Evolutionary conservation across 2,329 filamentous ascomycete genomes (phyloP).

Genomic region (Ustulina deusta): DNA sequence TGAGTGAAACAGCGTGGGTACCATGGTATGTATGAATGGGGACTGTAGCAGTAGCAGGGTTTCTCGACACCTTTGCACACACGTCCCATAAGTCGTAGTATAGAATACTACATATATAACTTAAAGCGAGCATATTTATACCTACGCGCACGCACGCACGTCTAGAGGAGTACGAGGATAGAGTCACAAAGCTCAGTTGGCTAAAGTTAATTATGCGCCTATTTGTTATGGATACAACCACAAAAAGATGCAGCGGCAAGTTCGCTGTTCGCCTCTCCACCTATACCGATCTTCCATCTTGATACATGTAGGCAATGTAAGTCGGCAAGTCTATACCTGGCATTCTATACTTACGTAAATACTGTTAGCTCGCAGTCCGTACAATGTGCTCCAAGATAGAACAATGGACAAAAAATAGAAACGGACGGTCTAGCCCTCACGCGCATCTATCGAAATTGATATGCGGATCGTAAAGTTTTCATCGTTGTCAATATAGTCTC

Average conservation of each 20-base stretch:
- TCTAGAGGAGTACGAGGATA: not conserved
- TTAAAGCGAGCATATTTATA: not conserved
- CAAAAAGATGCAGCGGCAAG: not conserved
- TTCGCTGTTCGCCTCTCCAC: not conserved
- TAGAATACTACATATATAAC: not conserved
- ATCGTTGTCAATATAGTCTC: not conserved
- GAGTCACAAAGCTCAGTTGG: not conserved
- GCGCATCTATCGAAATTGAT: slow-evolving; percentile 21
- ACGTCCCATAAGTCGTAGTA: not conserved
- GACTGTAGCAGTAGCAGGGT: not conserved
- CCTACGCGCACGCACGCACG: not conserved
- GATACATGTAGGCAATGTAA: not conserved
- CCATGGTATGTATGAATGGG: not conserved
- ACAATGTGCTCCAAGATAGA: not conserved
- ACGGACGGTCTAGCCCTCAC: slow-evolving; percentile 21
- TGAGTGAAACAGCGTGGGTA: not conserved
- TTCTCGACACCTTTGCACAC: not conserved
- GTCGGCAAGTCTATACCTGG: not conserved
- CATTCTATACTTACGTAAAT: slow-evolving; percentile 14
- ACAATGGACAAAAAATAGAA: slow-evolving; percentile 13
- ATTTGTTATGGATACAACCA: not conserved
- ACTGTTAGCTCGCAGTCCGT: slow-evolving; percentile 8
- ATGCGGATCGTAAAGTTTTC: slow-evolving; percentile 22
- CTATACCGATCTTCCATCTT: not conserved
- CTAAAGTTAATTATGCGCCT: slow-evolving; percentile 12